A percentile compares a stretch with the other conserved stretches of the same genome.
Evolutionary conservation across 768 basidiomycete species (phyloP).

Genomic region (Suillus subalutaceus): DNA sequence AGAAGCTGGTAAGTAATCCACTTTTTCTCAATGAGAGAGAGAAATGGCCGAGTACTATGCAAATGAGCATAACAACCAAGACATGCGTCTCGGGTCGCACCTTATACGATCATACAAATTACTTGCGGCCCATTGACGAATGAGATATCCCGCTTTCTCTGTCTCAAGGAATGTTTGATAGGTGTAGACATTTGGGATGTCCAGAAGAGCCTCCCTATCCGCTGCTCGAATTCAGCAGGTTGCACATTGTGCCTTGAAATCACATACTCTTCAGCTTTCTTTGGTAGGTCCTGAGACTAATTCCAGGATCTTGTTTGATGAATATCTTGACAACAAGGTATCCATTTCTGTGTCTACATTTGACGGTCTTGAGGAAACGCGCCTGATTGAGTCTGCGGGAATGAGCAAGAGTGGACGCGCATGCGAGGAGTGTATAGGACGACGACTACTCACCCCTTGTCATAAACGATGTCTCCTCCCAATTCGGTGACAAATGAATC

Average conservation of each 20-base stretch:
- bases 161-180: conserved; percentile 93
- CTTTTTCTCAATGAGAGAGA: conserved; percentile 90
- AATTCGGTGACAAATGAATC: conserved; percentile 93
- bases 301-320: conserved; percentile 88
- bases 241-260: conserved; percentile 2
- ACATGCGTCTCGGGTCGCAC: conserved; percentile 44
- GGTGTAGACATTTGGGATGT: conserved; percentile 86
- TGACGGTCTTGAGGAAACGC: conserved; percentile 73
- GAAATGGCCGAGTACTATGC: conserved; percentile 89
- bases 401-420: not conserved
- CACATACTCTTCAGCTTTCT: conserved; percentile 73
- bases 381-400: conserved; percentile 31
- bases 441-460: conserved; percentile 70
- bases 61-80: conserved; percentile 3
- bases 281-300: conserved; percentile 76
- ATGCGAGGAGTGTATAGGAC: not conserved
- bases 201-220: conserved; percentile 81
- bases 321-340: conserved; percentile 92
- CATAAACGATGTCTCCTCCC: conserved; percentile 84
- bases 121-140: conserved; percentile 93
- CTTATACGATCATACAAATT: conserved; percentile 97
- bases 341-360: conserved; percentile 82
- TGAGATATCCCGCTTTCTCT: conserved; percentile 93
- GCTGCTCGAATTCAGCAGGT: conserved; percentile 45
- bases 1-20: conserved; percentile 97